phyloP scores from a whole-genome alignment of 495 filamentous ascomycete species.

The Trichoderma reesei region DNA sequence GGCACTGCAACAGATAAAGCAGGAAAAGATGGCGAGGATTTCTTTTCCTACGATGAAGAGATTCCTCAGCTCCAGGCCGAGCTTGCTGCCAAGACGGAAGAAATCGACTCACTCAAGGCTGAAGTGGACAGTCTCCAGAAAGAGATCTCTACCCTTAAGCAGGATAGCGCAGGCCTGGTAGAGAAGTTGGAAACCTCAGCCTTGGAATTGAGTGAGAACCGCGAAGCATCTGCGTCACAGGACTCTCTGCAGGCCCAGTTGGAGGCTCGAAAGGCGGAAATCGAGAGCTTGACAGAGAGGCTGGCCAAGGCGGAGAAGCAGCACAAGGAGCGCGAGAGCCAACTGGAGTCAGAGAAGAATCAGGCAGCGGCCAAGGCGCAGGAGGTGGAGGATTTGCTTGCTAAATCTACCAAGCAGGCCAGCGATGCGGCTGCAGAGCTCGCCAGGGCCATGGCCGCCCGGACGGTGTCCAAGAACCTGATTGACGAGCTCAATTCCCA shows the following conservation, averaged over 20 bases:
- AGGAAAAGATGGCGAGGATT: constrained; percentile 55
- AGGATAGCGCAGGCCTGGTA: constrained; percentile 56
- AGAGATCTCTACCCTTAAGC: constrained; percentile 42
- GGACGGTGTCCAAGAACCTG: constrained; percentile 23
- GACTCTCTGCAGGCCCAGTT: constrained; percentile 38
- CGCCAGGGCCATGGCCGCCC: constrained; percentile 23
- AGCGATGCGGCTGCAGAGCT: constrained; percentile 32
- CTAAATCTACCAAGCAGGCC: constrained; percentile 19
- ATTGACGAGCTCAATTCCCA: constrained; percentile 24
- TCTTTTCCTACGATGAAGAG: constrained; percentile 78
- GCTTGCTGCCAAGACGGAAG: constrained; percentile 38
- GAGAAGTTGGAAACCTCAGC: constrained; percentile 51
- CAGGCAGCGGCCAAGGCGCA: constrained; percentile 29
- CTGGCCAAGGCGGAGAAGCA: constrained; percentile 40
- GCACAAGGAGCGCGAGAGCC: constrained; percentile 45
- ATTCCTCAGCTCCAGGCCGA: constrained; percentile 55
- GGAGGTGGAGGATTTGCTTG: constrained; percentile 25
- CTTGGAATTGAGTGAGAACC: constrained; percentile 46
- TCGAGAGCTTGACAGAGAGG: constrained; percentile 37
- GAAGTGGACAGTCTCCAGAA: constrained; percentile 25
- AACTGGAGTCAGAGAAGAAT: constrained; percentile 39
- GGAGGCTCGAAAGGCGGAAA: constrained; percentile 37
- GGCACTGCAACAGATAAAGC: constrained; percentile 15
- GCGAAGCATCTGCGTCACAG: constrained; percentile 48
- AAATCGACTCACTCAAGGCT: constrained; percentile 27